Conservation (phyloP, 108 stramenopile species). For the Cyclotella baltica region DNA sequence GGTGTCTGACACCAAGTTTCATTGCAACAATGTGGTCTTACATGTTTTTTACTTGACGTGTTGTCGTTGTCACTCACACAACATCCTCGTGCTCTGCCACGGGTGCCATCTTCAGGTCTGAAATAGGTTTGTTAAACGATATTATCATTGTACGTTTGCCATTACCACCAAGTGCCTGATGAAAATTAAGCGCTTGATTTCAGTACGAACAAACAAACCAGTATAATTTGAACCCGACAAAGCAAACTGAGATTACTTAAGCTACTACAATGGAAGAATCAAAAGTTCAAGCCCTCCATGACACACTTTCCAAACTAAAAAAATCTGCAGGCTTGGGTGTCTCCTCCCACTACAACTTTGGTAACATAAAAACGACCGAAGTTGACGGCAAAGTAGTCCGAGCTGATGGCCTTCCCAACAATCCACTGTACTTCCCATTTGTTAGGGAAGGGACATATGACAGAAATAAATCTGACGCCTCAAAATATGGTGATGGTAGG, state of each 20-base stretch:
- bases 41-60: no score
- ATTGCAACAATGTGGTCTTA: no score
- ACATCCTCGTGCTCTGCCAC: no score
- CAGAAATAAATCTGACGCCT: conserved; percentile 44
- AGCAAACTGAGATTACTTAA: neutral
- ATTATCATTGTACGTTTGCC: no score
- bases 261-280: conserved; percentile 72
- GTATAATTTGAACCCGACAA: neutral
- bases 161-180: no score
- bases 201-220: neutral
- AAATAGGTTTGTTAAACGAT: no score
- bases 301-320: conserved; percentile 76
- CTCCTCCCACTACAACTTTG: conserved; percentile 63
- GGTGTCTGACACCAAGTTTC: no score
- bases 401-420: conserved; percentile 80
- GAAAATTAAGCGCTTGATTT: neutral
- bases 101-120: no score
- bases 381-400: conserved; percentile 45
- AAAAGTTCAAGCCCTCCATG: conserved; percentile 83
- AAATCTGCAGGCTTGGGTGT: conserved; percentile 68
- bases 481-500: conserved; percentile 78
- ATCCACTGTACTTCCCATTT: conserved; percentile 81
- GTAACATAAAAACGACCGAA: conserved; percentile 36
- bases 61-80: no score
- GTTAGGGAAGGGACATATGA: conserved; percentile 76